Conservation (phyloP, 106 monocot species). For the Dendrobium nobile region DNA sequence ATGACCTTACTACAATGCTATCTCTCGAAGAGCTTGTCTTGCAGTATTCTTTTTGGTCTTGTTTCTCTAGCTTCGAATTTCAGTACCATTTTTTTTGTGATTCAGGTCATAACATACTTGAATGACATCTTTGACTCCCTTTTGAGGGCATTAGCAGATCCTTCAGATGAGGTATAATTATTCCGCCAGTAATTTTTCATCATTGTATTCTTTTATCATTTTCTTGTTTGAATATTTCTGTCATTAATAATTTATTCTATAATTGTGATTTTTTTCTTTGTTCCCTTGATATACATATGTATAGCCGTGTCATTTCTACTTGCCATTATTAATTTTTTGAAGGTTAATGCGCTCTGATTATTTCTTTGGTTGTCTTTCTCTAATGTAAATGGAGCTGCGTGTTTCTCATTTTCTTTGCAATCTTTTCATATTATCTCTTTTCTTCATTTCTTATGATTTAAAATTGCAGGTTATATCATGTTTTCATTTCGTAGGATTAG, state of each 20-base stretch:
- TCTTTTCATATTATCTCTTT: neutral
- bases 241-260: neutral
- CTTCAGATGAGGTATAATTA: conserved; percentile 75
- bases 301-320: neutral
- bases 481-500: neutral
- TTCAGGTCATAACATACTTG: conserved; percentile 80
- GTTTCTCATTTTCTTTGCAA: neutral
- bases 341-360: neutral
- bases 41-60: neutral
- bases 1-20: neutral
- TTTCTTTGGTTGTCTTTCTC: neutral
- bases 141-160: conserved; percentile 80
- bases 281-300: neutral
- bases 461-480: neutral
- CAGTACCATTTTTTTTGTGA: neutral
- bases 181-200: neutral
- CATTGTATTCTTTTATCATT: neutral
- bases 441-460: neutral
- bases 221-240: neutral
- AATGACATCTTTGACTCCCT: conserved; percentile 86
- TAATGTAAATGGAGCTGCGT: neutral
- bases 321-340: neutral
- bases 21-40: neutral
- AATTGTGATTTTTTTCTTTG: neutral
- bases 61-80: neutral